Base-by-base conservation (phyloP, 805 yeast species). In the Wickerhamomyces queroliae region DNA sequence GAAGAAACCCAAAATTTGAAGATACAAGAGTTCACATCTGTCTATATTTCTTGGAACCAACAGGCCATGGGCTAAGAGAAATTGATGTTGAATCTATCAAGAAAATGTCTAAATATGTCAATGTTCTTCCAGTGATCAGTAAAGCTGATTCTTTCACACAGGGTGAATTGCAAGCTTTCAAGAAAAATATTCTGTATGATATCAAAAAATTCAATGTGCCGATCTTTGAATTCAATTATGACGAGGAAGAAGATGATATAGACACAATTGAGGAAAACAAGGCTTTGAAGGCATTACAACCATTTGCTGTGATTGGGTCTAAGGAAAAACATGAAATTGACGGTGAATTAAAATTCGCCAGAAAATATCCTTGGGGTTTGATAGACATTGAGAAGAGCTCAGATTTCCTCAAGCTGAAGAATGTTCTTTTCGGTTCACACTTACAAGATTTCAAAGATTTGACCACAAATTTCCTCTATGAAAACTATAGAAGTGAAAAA, bases 401-500 rank as follows among this genome's bases (percentile, higher is more conserved):
- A 29, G 84, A 80, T 51, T 70, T 79, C 53, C 57, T 70, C 7
- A 58, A 74, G 15, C 64, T 86, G 52, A 78, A 82, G 46, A 73
- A 81, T 35, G 91, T 84, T 3, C 58, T 86, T 30, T 76, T 86
- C 54, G 95, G 95, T 7, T 76, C 90, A n/a, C 95, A 87, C 57
- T 66, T 85, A 48, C 83, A 80, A 56, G 93, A 84, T 53, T 76
- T 84, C 54, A 83, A 84, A 62, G 95, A 85, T 53, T 67, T 83
- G 43, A 86, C 95, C 22, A 88, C 83, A 51, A 85, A 79, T 50
- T 69, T 78, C 61, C 63, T 84, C 39, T 84, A 84, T 60, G 95
- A 84, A 56, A 78, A 80, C 42, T 84, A 83, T 58, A 75, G 95
- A 64, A 81, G 93, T 17, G 90, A 83, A 55, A 72, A 83, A 51